These are phyloP conservation scores for Paxillus ammoniavirescens DNA, from an alignment of 768 basidiomycete species.

Conservation along the genomic window DNA sequence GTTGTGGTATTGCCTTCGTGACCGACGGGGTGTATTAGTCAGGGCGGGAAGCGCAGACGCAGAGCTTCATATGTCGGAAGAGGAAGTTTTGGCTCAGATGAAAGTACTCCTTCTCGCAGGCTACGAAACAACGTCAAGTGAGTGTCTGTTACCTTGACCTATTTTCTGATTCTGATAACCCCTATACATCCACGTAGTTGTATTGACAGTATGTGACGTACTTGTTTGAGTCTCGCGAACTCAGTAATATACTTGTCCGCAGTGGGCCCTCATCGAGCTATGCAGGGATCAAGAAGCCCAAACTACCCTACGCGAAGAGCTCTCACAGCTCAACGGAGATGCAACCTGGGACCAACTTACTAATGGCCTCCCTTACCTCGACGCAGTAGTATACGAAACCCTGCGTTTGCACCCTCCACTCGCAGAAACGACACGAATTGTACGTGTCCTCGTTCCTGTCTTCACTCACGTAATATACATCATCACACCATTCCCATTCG, in stretches of 20 bases:
- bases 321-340: conserved; percentile 26
- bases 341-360: conserved; percentile 40
- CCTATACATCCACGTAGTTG: background rate
- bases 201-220: conserved; percentile 6
- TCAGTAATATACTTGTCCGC: background rate
- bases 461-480: background rate
- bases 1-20: background rate
- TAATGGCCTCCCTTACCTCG: conserved; percentile 38
- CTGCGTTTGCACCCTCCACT: conserved; percentile 38
- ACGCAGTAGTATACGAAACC: conserved; percentile 40
- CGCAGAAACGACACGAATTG: conserved; percentile 29
- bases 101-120: conserved; percentile 12
- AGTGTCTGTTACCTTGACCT: background rate
- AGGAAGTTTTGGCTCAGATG: conserved; percentile 22
- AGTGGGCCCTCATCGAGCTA: conserved; percentile 36
- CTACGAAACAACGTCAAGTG: conserved; percentile 27
- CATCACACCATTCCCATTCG: background rate
- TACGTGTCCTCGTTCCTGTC: conserved; percentile 12
- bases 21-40: conserved; percentile 23
- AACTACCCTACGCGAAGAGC: conserved; percentile 26
- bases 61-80: conserved; percentile 18
- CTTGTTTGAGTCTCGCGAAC: background rate
- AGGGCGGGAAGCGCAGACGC: conserved; percentile 32
- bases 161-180: background rate
- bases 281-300: conserved; percentile 26